Base-by-base conservation (phyloP, 2,329 filamentous ascomycete species). In the Alternaria incomplexa region DNA sequence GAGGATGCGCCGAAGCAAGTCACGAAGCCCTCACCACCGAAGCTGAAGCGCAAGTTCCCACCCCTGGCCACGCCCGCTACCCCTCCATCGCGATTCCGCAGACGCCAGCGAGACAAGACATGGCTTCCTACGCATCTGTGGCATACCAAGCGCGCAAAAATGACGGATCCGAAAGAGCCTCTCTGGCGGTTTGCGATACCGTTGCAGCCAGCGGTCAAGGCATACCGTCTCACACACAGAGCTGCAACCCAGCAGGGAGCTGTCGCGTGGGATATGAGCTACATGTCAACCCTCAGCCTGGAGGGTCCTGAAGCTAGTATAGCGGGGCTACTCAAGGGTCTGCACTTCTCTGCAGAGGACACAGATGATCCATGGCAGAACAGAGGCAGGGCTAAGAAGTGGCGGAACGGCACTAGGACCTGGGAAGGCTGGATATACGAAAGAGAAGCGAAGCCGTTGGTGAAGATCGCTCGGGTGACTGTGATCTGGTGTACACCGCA, bases 101-200 rank as follows among this genome's bases (percentile, higher is more conserved):
- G 93, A 80, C 89, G 96, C 30, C 95, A 98, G 77, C 83, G 90
- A 48, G 86, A 92, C 78, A 98, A 98, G 83, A 93, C 92, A 3
- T 97, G 95, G 93, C 84, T 99, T 15, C 96, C 96, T 0, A 98
- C 96, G 7, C 96, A 99, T 79, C 82, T 96, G 67, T 99, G 92
- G 87, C 94, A 97, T 80, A 90, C 95, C 3, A 99, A 99, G 80
- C 86, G 96, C 63, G 93, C 96, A 22, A 91, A 88, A 63, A 96
- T 99, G 92, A 93, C 93, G 1, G 86, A 88, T 8, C 91, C 92
- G 0, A 90, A 87, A 52, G 86, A 91, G 47, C 91, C 93, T 4
- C 81, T 96, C n/a, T 99, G 96, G 96, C 88, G 93, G 44, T 97
- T 97, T 79, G 89, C 93, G 1, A 83, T 98, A 23, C 93, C 94